A percentile compares a stretch with the other conserved stretches of the same genome.
phyloP scores from a whole-genome alignment of 2,329 filamentous ascomycete genomes.

The Xylaria sp. region DNA sequence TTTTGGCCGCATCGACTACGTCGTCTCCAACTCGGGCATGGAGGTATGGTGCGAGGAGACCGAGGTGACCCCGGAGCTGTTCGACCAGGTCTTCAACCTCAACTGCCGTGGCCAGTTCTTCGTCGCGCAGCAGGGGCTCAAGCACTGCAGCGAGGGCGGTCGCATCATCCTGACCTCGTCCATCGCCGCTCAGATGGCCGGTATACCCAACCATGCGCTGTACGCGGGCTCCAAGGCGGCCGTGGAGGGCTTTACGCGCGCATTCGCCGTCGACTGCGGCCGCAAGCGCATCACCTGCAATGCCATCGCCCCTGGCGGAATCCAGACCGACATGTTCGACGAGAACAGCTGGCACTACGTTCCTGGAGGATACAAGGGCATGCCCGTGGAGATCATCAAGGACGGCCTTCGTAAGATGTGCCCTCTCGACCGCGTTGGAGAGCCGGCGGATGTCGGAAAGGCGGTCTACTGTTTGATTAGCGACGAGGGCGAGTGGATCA shows the following conservation, averaged over 20 bases:
- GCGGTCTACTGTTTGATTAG: conserved; percentile 67
- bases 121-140: conserved; percentile 79
- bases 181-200: conserved; percentile 73
- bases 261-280: conserved; percentile 78
- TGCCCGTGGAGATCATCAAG: conserved; percentile 65
- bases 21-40: conserved; percentile 78
- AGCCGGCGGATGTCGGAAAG: conserved; percentile 68
- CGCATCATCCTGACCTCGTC: conserved; percentile 79
- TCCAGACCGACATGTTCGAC: conserved; percentile 83
- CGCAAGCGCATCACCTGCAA: conserved; percentile 76
- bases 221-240: conserved; percentile 80
- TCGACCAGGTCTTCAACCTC: conserved; percentile 77
- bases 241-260: conserved; percentile 77
- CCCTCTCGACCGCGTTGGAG: conserved; percentile 68
- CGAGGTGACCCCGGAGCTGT: conserved; percentile 76
- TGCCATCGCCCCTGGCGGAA: conserved; percentile 76
- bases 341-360: conserved; percentile 75
- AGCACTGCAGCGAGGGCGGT: conserved; percentile 75
- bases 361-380: conserved; percentile 64
- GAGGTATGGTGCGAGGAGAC: conserved; percentile 77
- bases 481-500: conserved; percentile 72
- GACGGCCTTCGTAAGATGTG: conserved; percentile 65
- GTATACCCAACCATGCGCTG: conserved; percentile 75
- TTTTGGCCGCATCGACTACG: conserved; percentile 77
- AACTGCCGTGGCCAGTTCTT: conserved; percentile 81